phyloP scores from a whole-genome alignment of 495 filamentous ascomycete genomes.

The Penicillium verhagenii region DNA sequence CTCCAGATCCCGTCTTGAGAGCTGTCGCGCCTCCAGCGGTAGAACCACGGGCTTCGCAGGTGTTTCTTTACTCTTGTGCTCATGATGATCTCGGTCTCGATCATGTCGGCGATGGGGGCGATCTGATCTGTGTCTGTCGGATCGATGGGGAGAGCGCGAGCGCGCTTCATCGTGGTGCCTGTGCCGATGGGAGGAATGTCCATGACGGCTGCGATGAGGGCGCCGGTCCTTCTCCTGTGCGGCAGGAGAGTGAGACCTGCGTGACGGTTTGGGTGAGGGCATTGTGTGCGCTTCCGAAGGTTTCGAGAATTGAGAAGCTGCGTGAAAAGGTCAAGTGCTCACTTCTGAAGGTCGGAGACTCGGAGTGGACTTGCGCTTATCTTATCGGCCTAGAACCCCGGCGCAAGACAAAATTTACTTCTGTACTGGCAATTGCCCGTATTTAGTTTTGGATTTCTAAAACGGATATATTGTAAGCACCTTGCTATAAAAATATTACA shows the following conservation, averaged over 20 bases:
- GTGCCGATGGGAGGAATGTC: slow-evolving; percentile 24
- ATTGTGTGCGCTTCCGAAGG: slow-evolving; percentile 16
- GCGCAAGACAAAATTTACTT: not conserved
- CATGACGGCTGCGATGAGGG: slow-evolving; percentile 25
- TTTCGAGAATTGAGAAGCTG: not conserved
- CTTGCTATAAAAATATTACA: not conserved
- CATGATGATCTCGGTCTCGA: slow-evolving; percentile 12
- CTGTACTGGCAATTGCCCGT: too few relatives aligned
- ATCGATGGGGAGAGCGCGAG: slow-evolving; percentile 29
- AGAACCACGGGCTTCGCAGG: slow-evolving; percentile 42
- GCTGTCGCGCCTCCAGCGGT: slow-evolving; percentile 62
- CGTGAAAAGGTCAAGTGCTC: not conserved
- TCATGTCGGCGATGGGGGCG: slow-evolving; percentile 19
- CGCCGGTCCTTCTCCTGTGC: slow-evolving; percentile 11
- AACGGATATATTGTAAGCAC: too few relatives aligned
- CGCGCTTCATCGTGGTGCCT: slow-evolving; percentile 25
- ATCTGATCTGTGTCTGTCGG: slow-evolving; percentile 22
- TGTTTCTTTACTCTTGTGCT: slow-evolving; percentile 7
- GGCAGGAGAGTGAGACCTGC: slow-evolving; percentile 8
- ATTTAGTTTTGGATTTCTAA: too few relatives aligned
- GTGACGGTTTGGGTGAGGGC: slow-evolving; percentile 22
- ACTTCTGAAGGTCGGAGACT: too few relatives aligned
- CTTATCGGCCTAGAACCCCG: not conserved
- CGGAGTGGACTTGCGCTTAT: too few relatives aligned
- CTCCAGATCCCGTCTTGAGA: slow-evolving; percentile 64